Percentiles rank a stretch among this genome's conserved stretches.
phyloP scores from a whole-genome alignment of 805 yeast species.

The Zygosaccharomyces lentus region DNA sequence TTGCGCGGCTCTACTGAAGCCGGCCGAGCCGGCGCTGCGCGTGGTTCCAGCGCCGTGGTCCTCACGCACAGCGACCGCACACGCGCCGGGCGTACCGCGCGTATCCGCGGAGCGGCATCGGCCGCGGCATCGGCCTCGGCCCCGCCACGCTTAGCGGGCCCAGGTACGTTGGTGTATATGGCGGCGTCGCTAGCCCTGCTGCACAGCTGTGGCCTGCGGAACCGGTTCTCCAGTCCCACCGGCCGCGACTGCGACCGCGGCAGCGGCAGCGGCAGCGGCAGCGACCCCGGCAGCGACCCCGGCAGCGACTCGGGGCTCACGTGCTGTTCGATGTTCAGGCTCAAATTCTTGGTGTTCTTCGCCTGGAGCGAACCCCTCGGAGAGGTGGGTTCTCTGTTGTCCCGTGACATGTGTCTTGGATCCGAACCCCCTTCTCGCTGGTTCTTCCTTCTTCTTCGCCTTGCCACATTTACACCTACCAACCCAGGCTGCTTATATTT shows the following conservation, averaged over 20 bases:
- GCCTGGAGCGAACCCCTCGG: slow-evolving; percentile 22
- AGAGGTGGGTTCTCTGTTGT: slow-evolving; percentile 5
- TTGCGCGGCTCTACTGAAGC: slow-evolving; percentile 8
- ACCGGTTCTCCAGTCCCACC: not conserved
- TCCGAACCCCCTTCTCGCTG: not conserved
- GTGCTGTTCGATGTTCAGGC: slow-evolving; percentile 15
- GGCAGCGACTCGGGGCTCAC: not conserved
- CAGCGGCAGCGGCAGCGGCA: not conserved
- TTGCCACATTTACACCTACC: not conserved
- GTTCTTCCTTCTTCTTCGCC: not conserved
- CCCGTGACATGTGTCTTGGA: not conserved
- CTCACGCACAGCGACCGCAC: slow-evolving; percentile 23
- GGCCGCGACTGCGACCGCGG: not conserved
- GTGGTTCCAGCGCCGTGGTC: slow-evolving; percentile 14
- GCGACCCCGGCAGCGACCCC: not conserved
- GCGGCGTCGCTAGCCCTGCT: slow-evolving; percentile 16
- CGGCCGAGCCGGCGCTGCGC: slow-evolving; percentile 20
- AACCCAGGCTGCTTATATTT: slow-evolving; percentile 8
- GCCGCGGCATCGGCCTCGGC: too few relatives aligned
- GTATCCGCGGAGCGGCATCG: too few relatives aligned
- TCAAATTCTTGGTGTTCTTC: slow-evolving; percentile 32
- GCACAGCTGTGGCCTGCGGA: not conserved
- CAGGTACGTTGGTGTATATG: slow-evolving; percentile 15
- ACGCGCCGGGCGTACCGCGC: slow-evolving; percentile 9
- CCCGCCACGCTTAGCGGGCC: slow-evolving; percentile 5